A percentile compares a stretch with the other conserved stretches of the same genome.
phyloP scores from a whole-genome alignment of 2,329 filamentous ascomycete genomes.

The Hymenoscyphus scutula region DNA sequence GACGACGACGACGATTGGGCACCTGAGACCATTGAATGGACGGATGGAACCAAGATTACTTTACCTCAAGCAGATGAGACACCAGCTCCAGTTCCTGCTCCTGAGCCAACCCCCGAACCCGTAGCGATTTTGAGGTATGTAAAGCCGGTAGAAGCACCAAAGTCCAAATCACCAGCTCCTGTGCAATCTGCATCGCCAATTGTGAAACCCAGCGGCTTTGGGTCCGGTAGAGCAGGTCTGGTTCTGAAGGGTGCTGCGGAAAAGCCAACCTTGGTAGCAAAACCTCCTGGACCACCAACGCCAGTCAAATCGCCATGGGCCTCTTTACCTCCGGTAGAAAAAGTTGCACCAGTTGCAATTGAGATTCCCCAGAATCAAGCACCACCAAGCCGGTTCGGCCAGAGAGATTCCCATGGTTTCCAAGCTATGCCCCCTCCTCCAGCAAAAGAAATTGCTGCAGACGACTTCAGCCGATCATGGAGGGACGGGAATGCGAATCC shows the following conservation, averaged over 20 bases:
- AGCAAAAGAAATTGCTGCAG: conserved; percentile 89
- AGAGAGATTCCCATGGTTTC: conserved; percentile 54
- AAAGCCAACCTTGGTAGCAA: conserved; percentile 71
- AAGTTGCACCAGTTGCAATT: conserved; percentile 65
- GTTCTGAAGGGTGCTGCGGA: conserved; percentile 66
- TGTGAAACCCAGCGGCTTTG: conserved; percentile 32
- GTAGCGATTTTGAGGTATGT: conserved; percentile 25
- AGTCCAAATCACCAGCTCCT: conserved; percentile 35
- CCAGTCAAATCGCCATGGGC: conserved; percentile 93
- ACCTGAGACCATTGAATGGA: conserved; percentile 82
- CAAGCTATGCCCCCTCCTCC: conserved; percentile 53
- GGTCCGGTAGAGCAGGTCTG: conserved; percentile 51
- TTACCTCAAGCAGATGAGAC: conserved; percentile 61
- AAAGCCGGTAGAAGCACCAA: conserved; percentile 25
- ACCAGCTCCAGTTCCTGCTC: conserved; percentile 28
- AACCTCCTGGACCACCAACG: conserved; percentile 63
- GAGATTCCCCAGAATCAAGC: conserved; percentile 48
- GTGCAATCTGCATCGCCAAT: conserved; percentile 30
- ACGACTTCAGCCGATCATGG: conserved; percentile 84
- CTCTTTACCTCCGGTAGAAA: conserved; percentile 78
- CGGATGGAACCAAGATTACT: conserved; percentile 80
- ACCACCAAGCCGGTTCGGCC: conserved; percentile 47
- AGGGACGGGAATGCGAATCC: conserved; percentile 63
- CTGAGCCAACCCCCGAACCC: conserved; percentile 32
- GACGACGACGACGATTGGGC: conserved; percentile 88